Evolutionary conservation across 2,329 filamentous ascomycete species (phyloP).

Genomic region (Nemania serpens): DNA sequence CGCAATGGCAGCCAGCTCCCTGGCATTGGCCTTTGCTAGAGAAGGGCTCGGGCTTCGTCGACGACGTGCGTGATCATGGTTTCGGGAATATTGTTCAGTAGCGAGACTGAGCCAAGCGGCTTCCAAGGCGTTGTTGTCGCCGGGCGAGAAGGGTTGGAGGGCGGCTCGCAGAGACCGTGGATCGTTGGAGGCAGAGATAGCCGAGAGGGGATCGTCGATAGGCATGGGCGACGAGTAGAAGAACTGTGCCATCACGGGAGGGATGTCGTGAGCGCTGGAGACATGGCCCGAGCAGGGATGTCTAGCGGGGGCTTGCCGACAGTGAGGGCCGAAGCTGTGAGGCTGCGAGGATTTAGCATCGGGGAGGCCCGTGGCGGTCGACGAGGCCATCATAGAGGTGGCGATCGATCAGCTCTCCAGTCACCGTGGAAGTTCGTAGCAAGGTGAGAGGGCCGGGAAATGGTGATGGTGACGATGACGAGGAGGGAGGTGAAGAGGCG

Average conservation of each 20-base stretch:
- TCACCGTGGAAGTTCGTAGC: constrained; percentile 18
- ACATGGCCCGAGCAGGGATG: constrained; percentile 42
- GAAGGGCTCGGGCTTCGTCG: constrained; percentile 42
- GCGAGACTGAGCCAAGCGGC: constrained; percentile 72
- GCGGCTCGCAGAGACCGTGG: constrained; percentile 60
- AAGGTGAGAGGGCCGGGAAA: neutral
- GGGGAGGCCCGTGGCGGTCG: constrained; percentile 23
- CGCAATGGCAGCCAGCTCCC: constrained; percentile 48
- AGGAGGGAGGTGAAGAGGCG: no score
- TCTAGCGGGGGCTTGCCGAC: constrained; percentile 57
- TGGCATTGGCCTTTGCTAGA: constrained; percentile 43
- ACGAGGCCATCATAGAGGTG: constrained; percentile 36
- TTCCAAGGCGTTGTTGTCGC: constrained; percentile 81
- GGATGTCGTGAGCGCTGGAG: constrained; percentile 52
- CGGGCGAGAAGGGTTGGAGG: constrained; percentile 76
- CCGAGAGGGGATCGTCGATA: constrained; percentile 85
- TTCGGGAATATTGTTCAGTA: constrained; percentile 52
- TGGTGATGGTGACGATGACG: constrained; percentile 1
- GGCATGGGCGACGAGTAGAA: constrained; percentile 84
- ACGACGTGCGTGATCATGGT: constrained; percentile 49
- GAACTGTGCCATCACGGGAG: constrained; percentile 71
- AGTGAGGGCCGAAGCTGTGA: constrained; percentile 66
- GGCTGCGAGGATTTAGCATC: constrained; percentile 32
- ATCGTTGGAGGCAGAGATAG: constrained; percentile 56
- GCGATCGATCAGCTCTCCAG: neutral